Percentiles rank a stretch among this genome's conserved stretches.
Conservation (phyloP, 352 stramenopile genomes). For the Phytophthora quininea region DNA sequence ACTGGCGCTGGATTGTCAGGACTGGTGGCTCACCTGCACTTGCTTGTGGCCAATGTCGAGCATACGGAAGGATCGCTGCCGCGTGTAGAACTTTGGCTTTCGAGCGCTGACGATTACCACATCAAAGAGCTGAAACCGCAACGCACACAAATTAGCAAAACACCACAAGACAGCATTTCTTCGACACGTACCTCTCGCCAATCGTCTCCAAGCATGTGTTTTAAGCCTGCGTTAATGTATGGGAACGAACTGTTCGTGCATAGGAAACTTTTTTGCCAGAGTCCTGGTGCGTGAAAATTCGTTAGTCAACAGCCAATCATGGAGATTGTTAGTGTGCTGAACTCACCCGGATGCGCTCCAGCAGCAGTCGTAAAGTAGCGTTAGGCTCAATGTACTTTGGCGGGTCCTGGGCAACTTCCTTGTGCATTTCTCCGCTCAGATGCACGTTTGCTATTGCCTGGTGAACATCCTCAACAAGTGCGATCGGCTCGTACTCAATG, state of each 20-base stretch:
- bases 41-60: constrained; percentile 67
- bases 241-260: constrained; percentile 94
- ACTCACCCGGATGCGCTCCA: constrained; percentile 74
- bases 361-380: constrained; percentile 80
- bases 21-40: constrained; percentile 47
- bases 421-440: constrained; percentile 92
- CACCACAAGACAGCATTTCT: not conserved
- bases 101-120: constrained; percentile 89
- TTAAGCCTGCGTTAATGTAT: constrained; percentile 93
- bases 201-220: constrained; percentile 91
- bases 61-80: constrained; percentile 75
- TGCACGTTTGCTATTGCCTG: constrained; percentile 90
- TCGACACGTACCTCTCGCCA: constrained; percentile 67
- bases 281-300: constrained; percentile 36
- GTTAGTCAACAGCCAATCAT: not conserved
- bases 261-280: constrained; percentile 93
- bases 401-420: constrained; percentile 83
- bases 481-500: constrained; percentile 91
- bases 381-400: constrained; percentile 91
- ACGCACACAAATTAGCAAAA: not conserved
- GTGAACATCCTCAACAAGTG: constrained; percentile 90
- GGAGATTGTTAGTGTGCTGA: too few species aligned
- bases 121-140: constrained; percentile 86
- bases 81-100: constrained; percentile 94
- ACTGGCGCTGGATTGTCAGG: not conserved